Evolutionary conservation across 805 yeast species (phyloP).

Genomic region (Candida piceae): DNA sequence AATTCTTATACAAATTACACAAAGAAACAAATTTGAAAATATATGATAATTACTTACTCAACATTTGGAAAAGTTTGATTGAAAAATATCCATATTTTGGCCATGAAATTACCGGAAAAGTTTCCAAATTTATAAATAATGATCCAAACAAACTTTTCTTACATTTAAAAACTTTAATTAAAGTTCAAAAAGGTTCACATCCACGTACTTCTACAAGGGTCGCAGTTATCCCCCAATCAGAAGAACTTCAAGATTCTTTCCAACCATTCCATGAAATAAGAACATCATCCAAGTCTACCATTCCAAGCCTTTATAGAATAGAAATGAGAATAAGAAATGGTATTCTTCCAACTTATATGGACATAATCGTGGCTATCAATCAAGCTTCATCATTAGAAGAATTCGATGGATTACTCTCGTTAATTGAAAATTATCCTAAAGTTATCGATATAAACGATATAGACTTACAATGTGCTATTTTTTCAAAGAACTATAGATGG

Average conservation of each 20-base stretch:
- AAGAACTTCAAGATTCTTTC: not conserved
- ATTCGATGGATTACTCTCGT: constrained; percentile 10
- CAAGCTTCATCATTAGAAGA: constrained; percentile 10
- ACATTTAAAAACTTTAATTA: constrained; percentile 6
- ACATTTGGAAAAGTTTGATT: constrained; percentile 18
- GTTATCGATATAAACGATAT: constrained; percentile 9
- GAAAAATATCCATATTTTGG: constrained; percentile 18
- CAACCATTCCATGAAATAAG: constrained; percentile 4
- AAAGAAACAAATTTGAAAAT: constrained; percentile 16
- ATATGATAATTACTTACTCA: constrained; percentile 13
- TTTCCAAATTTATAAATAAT: constrained; percentile 4
- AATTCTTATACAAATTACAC: constrained; percentile 24
- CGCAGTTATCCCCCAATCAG: constrained; percentile 1
- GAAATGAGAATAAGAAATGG: constrained; percentile 22
- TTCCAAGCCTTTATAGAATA: constrained; percentile 16
- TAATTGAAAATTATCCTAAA: constrained; percentile 11
- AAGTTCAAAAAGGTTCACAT: not conserved
- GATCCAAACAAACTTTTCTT: constrained; percentile 2
- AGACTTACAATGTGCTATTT: constrained; percentile 13
- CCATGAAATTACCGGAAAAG: constrained; percentile 12
- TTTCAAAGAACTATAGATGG: constrained; percentile 18
- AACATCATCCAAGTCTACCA: not conserved
- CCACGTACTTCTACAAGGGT: not conserved
- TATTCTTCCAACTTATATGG: constrained; percentile 19
- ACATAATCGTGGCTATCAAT: constrained; percentile 12